Percentiles rank a stretch among this genome's conserved stretches.
phyloP scores from a whole-genome alignment of 345 rosid species.

The Euphorbia lathyris region DNA sequence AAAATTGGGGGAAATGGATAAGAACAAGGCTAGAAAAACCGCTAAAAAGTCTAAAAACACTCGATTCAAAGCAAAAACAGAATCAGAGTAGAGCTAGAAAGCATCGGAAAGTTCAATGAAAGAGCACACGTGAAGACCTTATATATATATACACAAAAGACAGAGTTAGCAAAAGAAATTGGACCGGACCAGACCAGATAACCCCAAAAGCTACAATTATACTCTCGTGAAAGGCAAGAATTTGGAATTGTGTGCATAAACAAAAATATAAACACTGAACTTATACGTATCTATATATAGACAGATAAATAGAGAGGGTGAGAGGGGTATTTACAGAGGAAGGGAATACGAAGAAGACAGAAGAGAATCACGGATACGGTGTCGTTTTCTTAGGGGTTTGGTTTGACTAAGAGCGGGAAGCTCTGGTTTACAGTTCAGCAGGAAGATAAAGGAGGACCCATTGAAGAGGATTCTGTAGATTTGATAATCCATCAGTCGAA shows the following conservation, averaged over 20 bases:
- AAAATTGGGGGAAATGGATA: conserved; percentile 16
- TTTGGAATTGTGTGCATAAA: background rate
- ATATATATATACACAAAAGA: conserved; percentile 16
- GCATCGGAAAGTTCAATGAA: conserved; percentile 9
- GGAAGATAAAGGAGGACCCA: background rate
- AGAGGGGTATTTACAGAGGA: background rate
- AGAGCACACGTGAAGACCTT: conserved; percentile 25
- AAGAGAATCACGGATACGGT: conserved; percentile 44
- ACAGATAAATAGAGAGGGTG: too few relatives aligned
- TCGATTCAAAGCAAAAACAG: conserved; percentile 14
- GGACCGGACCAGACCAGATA: too few relatives aligned
- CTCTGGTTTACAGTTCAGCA: conserved; percentile 14
- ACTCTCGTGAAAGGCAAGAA: conserved; percentile 39
- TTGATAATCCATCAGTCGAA: background rate
- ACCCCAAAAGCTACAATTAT: background rate
- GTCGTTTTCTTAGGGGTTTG: conserved; percentile 27
- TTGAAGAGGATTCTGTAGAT: background rate
- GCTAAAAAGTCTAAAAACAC: conserved; percentile 20
- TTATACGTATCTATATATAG: background rate
- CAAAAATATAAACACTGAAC: background rate
- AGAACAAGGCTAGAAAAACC: background rate
- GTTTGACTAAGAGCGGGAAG: conserved; percentile 9
- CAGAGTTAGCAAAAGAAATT: background rate
- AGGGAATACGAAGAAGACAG: conserved; percentile 16
- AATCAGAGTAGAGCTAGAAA: conserved; percentile 8